Conservation (phyloP, 192 early-diverging fungal genomes). For the Coemansia sp. region DNA sequence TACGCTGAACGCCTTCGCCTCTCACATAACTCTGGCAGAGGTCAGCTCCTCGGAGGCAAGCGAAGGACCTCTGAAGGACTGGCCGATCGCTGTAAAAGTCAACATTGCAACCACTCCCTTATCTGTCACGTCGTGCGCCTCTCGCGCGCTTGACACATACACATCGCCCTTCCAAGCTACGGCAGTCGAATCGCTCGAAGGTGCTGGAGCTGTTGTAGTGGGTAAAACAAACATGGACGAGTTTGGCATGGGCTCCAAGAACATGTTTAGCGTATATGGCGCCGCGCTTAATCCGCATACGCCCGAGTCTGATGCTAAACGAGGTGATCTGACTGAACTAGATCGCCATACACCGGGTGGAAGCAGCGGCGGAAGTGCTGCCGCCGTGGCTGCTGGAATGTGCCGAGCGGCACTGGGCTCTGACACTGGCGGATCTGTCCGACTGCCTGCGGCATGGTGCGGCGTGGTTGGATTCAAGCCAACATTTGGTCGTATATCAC, state of each 20-base stretch:
- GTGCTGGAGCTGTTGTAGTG: conserved; percentile 65
- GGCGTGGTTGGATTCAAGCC: conserved; percentile 94
- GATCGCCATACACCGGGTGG: conserved; percentile 64
- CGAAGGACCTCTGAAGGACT: conserved; percentile 59
- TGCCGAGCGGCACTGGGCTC: conserved; percentile 84
- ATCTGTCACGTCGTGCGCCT: conserved; percentile 74
- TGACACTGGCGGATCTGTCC: conserved; percentile 94
- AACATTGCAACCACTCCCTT: conserved; percentile 72
- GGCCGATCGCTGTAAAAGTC: conserved; percentile 76
- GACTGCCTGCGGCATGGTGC: conserved; percentile 91
- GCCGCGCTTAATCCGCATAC: conserved; percentile 25
- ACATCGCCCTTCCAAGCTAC: conserved; percentile 59
- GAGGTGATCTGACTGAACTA: background rate
- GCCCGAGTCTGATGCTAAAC: background rate
- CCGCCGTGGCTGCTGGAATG: conserved; percentile 81
- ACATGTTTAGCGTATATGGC: conserved; percentile 34
- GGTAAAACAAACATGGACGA: conserved; percentile 95
- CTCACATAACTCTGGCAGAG: background rate
- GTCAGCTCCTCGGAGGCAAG: background rate
- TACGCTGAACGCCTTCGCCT: conserved; percentile 22
- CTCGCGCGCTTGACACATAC: conserved; percentile 63
- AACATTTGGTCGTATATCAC: conserved; percentile 82
- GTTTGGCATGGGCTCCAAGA: conserved; percentile 89
- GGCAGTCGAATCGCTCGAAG: conserved; percentile 59
- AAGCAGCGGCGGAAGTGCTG: conserved; percentile 90